Evolutionary conservation across 352 stramenopile genomes (phyloP).

Genomic region (Aphanomyces invadans): DNA sequence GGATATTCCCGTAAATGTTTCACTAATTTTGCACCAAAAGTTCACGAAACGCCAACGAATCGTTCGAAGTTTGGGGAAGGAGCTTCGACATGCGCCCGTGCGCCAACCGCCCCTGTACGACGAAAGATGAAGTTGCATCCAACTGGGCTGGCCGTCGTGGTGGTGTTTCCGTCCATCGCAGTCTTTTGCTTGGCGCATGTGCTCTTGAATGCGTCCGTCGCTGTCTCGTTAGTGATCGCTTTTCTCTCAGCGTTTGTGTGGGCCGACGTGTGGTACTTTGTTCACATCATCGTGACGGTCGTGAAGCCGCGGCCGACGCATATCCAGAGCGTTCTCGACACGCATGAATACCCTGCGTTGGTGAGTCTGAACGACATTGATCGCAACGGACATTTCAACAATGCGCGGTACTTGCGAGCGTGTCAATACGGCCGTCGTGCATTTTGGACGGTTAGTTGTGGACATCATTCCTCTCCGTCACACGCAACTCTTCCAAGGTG

Average conservation of each 20-base stretch:
- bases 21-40: too few relatives aligned
- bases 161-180: background rate
- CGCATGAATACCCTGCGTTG: constrained; percentile 38
- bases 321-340: constrained; percentile 39
- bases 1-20: too few relatives aligned
- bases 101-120: too few relatives aligned
- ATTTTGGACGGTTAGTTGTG: constrained; percentile 67
- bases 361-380: constrained; percentile 65
- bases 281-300: constrained; percentile 27
- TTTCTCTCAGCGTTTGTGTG: constrained; percentile 49
- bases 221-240: constrained; percentile 25
- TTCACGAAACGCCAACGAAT: too few relatives aligned
- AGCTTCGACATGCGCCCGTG: too few relatives aligned
- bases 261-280: constrained; percentile 72
- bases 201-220: background rate
- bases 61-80: too few relatives aligned
- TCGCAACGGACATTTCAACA: constrained; percentile 82
- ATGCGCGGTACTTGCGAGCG: constrained; percentile 75
- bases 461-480: constrained; percentile 10
- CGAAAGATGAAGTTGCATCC: constrained; percentile 11
- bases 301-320: constrained; percentile 27
- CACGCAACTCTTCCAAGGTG: background rate
- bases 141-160: background rate
- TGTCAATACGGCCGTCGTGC: constrained; percentile 70
- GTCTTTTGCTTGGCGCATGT: background rate